Percentiles rank a stretch among this genome's conserved stretches.
Conservation (phyloP, 164 flowering plant species). For the Pachysandra terminalis region DNA sequence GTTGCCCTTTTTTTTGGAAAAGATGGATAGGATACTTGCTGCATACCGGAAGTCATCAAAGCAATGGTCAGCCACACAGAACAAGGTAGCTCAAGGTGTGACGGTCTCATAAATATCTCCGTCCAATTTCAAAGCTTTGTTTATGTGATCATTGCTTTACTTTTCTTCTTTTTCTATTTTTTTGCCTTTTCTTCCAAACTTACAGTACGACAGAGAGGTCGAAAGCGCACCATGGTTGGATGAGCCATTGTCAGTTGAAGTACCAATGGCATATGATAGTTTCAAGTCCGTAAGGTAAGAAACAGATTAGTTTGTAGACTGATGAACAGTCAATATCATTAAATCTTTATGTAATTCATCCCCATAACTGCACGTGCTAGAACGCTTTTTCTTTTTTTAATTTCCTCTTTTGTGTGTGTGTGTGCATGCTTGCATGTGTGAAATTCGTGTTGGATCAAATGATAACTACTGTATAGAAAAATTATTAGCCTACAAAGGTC, state of each 20-base stretch:
- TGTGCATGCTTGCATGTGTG: not conserved
- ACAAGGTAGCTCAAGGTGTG: constrained; percentile 90
- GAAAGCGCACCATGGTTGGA: constrained; percentile 90
- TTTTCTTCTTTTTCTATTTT: not conserved
- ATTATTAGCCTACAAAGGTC: no score
- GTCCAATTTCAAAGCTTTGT: not conserved
- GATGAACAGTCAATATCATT: not conserved
- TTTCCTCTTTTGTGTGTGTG: not conserved
- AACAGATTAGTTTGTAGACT: constrained; percentile 8
- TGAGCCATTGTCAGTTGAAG: constrained; percentile 23
- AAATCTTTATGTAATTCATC: not conserved
- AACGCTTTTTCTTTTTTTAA: no score
- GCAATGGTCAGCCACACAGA: constrained; percentile 89
- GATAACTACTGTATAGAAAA: not conserved
- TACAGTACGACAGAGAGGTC: constrained; percentile 80
- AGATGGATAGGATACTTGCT: constrained; percentile 86
- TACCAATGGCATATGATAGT: not conserved
- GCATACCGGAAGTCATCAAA: constrained; percentile 87
- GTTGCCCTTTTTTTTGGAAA: constrained; percentile 5
- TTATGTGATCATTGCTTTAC: not conserved
- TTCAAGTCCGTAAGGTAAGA: constrained; percentile 8
- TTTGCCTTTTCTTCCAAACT: not conserved
- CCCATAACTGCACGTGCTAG: no score
- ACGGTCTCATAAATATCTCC: not conserved
- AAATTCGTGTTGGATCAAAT: not conserved